phyloP scores from a whole-genome alignment of 2,329 filamentous ascomycete species.

The Eutypella sp. region DNA sequence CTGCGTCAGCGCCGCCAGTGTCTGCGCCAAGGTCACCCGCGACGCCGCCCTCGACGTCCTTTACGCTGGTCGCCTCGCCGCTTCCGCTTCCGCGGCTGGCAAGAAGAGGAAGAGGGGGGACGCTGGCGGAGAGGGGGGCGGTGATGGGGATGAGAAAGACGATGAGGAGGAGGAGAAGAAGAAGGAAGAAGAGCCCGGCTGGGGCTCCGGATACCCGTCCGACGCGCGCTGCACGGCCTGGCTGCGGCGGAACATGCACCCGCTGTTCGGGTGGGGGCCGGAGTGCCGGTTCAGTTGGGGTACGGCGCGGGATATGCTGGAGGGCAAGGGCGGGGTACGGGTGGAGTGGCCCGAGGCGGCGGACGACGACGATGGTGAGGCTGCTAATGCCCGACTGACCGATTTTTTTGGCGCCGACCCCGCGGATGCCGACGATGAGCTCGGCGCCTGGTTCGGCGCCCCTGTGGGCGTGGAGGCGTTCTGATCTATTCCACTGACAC shows the following conservation, averaged over 20 bases:
- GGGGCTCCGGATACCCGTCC: constrained; percentile 93
- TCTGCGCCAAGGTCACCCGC: constrained; percentile 93
- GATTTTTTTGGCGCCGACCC: constrained; percentile 60
- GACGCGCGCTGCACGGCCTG: constrained; percentile 76
- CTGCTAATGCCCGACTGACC: constrained; percentile 60
- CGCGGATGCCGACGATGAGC: constrained; percentile 51
- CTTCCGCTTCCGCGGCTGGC: background rate
- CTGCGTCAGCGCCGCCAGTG: constrained; percentile 86
- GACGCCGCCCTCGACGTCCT: constrained; percentile 83
- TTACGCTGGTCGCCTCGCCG: constrained; percentile 49
- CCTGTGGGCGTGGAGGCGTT: constrained; percentile 67
- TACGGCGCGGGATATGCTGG: constrained; percentile 88
- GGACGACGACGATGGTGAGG: constrained; percentile 56
- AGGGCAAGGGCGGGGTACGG: constrained; percentile 64
- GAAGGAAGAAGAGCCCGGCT: constrained; percentile 46
- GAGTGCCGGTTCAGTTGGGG: constrained; percentile 96
- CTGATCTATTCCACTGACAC: too few species aligned
- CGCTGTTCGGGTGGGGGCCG: constrained; percentile 88
- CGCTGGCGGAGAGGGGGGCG: constrained; percentile 19
- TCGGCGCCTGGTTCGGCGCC: constrained; percentile 78
- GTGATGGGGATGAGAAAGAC: constrained; percentile 16
- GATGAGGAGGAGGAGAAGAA: constrained; percentile 25
- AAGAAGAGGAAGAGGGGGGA: constrained; percentile 17
- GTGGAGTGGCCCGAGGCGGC: constrained; percentile 75
- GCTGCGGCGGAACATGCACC: constrained; percentile 84